Evolutionary conservation across 805 yeast species (phyloP), one percentile per base, ranked within the genome.

Genomic region (Starmerella bombicola): DNA sequence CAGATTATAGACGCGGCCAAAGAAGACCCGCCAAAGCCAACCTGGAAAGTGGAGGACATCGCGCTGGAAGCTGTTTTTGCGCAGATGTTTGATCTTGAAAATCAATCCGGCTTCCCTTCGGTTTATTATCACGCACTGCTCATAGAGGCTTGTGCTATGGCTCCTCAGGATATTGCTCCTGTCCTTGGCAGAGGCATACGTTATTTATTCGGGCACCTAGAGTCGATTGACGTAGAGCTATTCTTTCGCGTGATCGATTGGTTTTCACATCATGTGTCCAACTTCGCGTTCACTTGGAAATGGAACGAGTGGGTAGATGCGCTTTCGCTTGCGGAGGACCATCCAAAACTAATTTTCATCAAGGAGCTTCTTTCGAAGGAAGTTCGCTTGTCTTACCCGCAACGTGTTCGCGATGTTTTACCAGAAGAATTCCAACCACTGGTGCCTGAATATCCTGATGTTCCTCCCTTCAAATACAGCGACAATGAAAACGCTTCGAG

Each of bases 221-320:
- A 70, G 21, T 62, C 69, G 2, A 63, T 85, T 39, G 95, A 88
- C 56, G 76, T 75, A 52, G 95, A 85, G 59, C 64, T 82, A 39
- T 71, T 76, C 48, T 68, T 74, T 45, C 67, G 86, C 45, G 80
- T 74, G 50, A 66, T 83, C 53, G 88, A 81, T 60, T 91, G 97
- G 97, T 78, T 93, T 66, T 70, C 93, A 1, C 78, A 82, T 41
- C 98, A 91, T 61, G 73, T 91, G 58, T 80, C 93, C 54, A 91
- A 88, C 57, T 91, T 88, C 60, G 85, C 80, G 42, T 91, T 83
- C 62, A 82, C 86, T 28, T 91, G 99, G 99, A 84, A 85, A 56
- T 91, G 98, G 98, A 75, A 73, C 48, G 97, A 86, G 59, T 91
- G 98, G 98, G 73, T 70, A 21, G 59, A 52, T 9, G 60, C 64